Percentiles rank a stretch among this genome's conserved stretches.
Conservation (phyloP, 306 rosid genomes). For the Canavalia gladiata region DNA sequence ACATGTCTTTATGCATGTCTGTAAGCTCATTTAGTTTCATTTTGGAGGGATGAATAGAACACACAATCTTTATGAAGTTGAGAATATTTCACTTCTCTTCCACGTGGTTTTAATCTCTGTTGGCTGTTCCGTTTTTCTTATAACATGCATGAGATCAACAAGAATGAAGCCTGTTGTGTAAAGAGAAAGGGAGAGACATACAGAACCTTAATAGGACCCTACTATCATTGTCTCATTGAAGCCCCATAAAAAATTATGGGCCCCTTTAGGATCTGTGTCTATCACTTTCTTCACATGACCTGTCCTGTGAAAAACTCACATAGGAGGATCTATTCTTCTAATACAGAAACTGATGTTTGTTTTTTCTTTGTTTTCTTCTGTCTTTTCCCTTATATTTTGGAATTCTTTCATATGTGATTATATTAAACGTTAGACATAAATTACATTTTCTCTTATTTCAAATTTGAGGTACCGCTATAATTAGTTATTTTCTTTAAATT, state of each 20-base stretch:
- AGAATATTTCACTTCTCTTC: conserved; percentile 3
- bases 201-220: neutral
- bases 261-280: neutral
- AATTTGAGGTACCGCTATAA: neutral
- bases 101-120: neutral
- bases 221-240: neutral
- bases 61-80: neutral
- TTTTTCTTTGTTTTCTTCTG: neutral
- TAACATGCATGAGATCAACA: neutral
- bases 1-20: neutral
- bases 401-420: too few relatives aligned
- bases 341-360: neutral
- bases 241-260: neutral
- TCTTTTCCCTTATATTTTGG: neutral
- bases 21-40: neutral
- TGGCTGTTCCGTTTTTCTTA: neutral
- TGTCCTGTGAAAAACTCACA: neutral
- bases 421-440: too few relatives aligned
- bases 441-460: too few relatives aligned
- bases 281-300: neutral
- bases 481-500: neutral
- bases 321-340: neutral
- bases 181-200: neutral
- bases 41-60: neutral
- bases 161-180: neutral